Base-by-base conservation (phyloP, 2,329 filamentous ascomycete species). In the Fusarium oligoseptatum region DNA sequence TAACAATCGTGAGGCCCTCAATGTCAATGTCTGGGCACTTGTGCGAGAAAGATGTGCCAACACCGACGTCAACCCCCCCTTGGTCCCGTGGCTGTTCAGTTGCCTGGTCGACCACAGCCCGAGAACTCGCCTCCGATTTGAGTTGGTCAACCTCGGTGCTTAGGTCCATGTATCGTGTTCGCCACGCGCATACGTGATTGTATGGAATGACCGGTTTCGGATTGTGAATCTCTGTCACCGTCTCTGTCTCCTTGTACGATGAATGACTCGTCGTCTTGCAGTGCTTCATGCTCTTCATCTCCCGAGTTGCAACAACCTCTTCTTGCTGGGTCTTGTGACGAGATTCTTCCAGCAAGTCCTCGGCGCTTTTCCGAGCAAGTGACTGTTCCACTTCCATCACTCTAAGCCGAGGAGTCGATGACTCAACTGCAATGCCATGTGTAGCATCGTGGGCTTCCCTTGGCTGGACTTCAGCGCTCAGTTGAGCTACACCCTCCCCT, bases 1-100 rank as follows among this genome's bases (percentile, higher is more conserved):
- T 81, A 56, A 88, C 84, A 68, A 88, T 85, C 7, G 87, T 89
- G 61, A 89, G 76, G 12, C 87, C 87, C 67, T 87, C 83, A 34
- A 89, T 84, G 17, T 84, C 84, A 55, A 85, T 72, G 27, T 85
- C 83, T 17, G 82, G 81, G 39, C 82, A 81, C 9, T 78, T 76
- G 24, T 79, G 72, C 22, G 65, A 71, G 9, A 65, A 43, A 14
- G 74, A 64, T 9, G 66, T 72, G 7, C 73, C 77, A 62, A 79
- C 67, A 45, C 71, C 70, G 17, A 76, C 64, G 45, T 80, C 74
- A 12, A 68, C 57, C 24, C 57, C 64, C 14, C 32, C 32, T 34
- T 56, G 67, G 12, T 62, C 41, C 62, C 70, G 64, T 62, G 72
- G 64, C 8, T 64, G 68, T 62, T 60, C 62, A 7, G 70, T 73